Percentiles rank a stretch among this genome's conserved stretches.
Conservation (phyloP, 805 yeast genomes). For the Clavispora santaluciae region DNA sequence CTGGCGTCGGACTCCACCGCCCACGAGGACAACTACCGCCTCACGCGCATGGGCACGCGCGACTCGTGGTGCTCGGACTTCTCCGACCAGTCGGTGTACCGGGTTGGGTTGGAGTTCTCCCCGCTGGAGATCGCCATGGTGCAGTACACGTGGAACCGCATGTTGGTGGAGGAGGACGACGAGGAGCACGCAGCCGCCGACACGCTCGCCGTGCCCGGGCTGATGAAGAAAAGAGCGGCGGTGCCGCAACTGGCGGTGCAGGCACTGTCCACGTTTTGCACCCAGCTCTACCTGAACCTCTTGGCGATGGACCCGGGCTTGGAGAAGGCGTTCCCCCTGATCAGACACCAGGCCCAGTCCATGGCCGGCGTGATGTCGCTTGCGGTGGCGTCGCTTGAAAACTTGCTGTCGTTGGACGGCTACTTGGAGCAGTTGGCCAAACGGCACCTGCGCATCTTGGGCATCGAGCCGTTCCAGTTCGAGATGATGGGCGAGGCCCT, state of each 20-base stretch:
- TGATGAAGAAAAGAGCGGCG: slow-evolving; percentile 1
- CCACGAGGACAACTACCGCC: slow-evolving; percentile 17
- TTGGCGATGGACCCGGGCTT: slow-evolving; percentile 56
- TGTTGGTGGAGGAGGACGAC: slow-evolving; percentile 32
- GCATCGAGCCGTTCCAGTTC: slow-evolving; percentile 64
- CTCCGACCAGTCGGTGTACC: slow-evolving; percentile 14
- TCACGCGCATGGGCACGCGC: slow-evolving; percentile 21
- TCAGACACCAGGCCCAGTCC: slow-evolving; percentile 73
- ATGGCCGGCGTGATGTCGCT: slow-evolving; percentile 74
- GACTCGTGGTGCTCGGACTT: slow-evolving; percentile 20
- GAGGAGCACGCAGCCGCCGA: not conserved
- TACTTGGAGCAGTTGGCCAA: slow-evolving; percentile 63
- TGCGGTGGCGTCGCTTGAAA: slow-evolving; percentile 61
- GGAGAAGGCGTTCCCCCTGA: slow-evolving; percentile 65
- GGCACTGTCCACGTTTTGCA: slow-evolving; percentile 57
- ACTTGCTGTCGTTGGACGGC: slow-evolving; percentile 51
- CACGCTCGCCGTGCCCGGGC: not conserved
- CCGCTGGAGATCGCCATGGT: slow-evolving; percentile 40
- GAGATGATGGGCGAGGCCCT: slow-evolving; percentile 72
- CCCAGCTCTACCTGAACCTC: slow-evolving; percentile 70
- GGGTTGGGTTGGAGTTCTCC: slow-evolving; percentile 16
- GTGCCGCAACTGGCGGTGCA: slow-evolving; percentile 10
- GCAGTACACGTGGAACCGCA: slow-evolving; percentile 38
- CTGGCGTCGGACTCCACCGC: not conserved
- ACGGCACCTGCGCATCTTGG: slow-evolving; percentile 69